Conservation (phyloP, 148 eudicot species). For the Rhododendron henanense region DNA sequence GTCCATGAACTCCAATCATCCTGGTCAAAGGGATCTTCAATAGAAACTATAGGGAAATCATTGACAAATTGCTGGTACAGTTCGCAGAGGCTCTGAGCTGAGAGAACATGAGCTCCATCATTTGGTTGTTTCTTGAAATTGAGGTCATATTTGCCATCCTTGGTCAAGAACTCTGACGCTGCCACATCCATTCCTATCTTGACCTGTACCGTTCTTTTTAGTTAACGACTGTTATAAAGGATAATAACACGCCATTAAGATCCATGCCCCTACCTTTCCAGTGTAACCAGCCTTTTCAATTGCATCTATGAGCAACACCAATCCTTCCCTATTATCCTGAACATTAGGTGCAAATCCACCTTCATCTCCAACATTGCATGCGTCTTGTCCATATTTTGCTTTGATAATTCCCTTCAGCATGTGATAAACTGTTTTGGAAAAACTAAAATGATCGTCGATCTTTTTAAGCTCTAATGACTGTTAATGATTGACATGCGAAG, state of each 20-base stretch:
- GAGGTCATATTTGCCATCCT: conserved; percentile 87
- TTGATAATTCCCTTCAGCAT: conserved; percentile 87
- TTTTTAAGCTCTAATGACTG: not conserved
- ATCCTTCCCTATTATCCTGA: conserved; percentile 93
- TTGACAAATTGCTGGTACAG: conserved; percentile 81
- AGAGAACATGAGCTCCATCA: conserved; percentile 89
- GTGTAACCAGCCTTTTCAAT: conserved; percentile 98
- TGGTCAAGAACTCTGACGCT: conserved; percentile 91
- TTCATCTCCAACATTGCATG: conserved; percentile 98
- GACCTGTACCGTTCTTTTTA: conserved; percentile 49
- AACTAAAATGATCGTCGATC: not conserved
- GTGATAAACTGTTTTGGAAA: conserved; percentile 69
- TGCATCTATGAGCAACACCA: conserved; percentile 83
- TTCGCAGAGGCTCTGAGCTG: conserved; percentile 69
- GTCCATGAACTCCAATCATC: conserved; percentile 98
- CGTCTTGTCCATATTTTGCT: conserved; percentile 98
- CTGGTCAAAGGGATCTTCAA: conserved; percentile 99
- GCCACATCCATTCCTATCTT: conserved; percentile 99
- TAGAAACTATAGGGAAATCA: conserved; percentile 93
- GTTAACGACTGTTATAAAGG: conserved; percentile 9
- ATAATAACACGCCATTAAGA: conserved; percentile 2
- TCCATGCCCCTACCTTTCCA: conserved; percentile 60
- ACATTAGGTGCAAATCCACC: conserved; percentile 99
- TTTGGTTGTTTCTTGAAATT: conserved; percentile 97
- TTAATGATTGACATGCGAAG: not conserved